Percentiles rank a stretch among this genome's conserved stretches.
These are phyloP conservation scores for Cystobasidiaceae sp. DNA, from an alignment of 1,284 basidiomycete genomes.

Conservation along the genomic window DNA sequence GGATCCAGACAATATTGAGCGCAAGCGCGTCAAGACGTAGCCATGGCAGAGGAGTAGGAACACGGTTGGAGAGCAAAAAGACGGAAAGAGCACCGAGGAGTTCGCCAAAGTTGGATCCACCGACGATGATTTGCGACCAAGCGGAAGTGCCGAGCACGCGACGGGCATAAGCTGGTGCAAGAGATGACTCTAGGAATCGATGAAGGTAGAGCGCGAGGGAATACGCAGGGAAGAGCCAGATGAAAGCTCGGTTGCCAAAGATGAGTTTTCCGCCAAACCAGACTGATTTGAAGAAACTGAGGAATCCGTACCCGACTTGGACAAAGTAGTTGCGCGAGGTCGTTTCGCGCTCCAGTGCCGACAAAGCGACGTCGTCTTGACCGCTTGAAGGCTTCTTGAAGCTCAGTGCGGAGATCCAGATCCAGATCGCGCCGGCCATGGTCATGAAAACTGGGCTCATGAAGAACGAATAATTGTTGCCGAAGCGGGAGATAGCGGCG, in stretches of 20 bases:
- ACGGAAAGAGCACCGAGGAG: conserved; percentile 46
- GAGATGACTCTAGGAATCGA: conserved; percentile 48
- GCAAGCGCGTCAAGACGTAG: conserved; percentile 45
- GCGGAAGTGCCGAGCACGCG: conserved; percentile 45
- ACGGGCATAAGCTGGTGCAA: conserved; percentile 47
- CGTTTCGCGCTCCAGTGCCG: conserved; percentile 27
- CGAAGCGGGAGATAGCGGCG: conserved; percentile 45
- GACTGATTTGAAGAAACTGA: conserved; percentile 43
- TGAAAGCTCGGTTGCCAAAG: conserved; percentile 44
- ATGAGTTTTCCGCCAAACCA: conserved; percentile 45
- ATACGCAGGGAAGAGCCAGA: conserved; percentile 40
- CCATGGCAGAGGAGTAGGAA: conserved; percentile 46
- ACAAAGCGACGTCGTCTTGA: conserved; percentile 14
- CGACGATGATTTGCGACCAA: conserved; percentile 46
- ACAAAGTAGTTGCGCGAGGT: conserved; percentile 34
- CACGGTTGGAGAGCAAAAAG: conserved; percentile 43
- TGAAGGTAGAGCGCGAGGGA: conserved; percentile 47
- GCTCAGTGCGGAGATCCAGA: conserved; percentile 37
- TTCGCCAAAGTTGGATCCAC: conserved; percentile 45
- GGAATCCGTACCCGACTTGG: conserved; percentile 39
- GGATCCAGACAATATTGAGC: conserved; percentile 47
- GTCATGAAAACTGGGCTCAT: conserved; percentile 41
- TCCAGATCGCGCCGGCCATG: conserved; percentile 36
- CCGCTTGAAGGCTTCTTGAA: conserved; percentile 25
- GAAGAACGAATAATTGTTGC: conserved; percentile 46